Percentiles rank a stretch among this genome's conserved stretches.
Evolutionary conservation across 2,329 filamentous ascomycete genomes (phyloP).

Genomic region (Torrubiellomyces zombiae): DNA sequence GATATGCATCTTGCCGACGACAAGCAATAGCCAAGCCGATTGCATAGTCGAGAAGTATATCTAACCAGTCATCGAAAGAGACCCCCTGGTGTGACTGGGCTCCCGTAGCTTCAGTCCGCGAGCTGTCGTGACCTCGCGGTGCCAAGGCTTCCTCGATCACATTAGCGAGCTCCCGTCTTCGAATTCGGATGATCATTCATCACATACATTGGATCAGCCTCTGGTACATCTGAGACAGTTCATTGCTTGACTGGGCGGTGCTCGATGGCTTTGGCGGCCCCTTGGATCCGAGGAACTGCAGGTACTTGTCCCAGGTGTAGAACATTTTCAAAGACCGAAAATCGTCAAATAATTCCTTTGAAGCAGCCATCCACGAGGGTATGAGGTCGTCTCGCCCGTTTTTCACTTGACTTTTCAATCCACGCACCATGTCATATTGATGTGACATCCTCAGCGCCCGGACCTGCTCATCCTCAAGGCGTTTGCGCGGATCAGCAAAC

Average conservation of each 20-base stretch:
- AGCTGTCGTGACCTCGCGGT: no score
- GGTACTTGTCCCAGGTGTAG: slow-evolving; percentile 50
- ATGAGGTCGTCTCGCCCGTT: slow-evolving; percentile 26
- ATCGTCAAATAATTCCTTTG: slow-evolving; percentile 42
- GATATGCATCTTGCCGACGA: slow-evolving; percentile 57
- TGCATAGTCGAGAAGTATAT: slow-evolving; percentile 78
- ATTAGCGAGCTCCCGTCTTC: no score
- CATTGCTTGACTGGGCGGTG: slow-evolving; percentile 18
- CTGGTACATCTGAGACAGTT: slow-evolving; percentile 38
- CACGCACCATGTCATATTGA: slow-evolving; percentile 27
- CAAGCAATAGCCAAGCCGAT: slow-evolving; percentile 54
- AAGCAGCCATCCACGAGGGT: slow-evolving; percentile 38
- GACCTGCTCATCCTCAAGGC: slow-evolving; percentile 26
- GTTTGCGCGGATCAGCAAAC: slow-evolving; percentile 26
- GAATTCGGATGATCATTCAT: no score
- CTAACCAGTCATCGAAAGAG: slow-evolving; percentile 69
- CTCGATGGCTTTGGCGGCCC: slow-evolving; percentile 8
- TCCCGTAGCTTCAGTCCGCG: no score
- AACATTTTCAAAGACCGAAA: slow-evolving; percentile 47
- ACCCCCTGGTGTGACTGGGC: slow-evolving; percentile 68
- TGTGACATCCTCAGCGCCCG: slow-evolving; percentile 20
- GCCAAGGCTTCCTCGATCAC: no score
- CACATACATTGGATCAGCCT: slow-evolving; percentile 35
- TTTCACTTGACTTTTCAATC: slow-evolving; percentile 24
- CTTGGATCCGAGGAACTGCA: slow-evolving; percentile 33